Evolutionary conservation across 2,329 filamentous ascomycete genomes (phyloP).

Genomic region (Trichoderma guizhouense): DNA sequence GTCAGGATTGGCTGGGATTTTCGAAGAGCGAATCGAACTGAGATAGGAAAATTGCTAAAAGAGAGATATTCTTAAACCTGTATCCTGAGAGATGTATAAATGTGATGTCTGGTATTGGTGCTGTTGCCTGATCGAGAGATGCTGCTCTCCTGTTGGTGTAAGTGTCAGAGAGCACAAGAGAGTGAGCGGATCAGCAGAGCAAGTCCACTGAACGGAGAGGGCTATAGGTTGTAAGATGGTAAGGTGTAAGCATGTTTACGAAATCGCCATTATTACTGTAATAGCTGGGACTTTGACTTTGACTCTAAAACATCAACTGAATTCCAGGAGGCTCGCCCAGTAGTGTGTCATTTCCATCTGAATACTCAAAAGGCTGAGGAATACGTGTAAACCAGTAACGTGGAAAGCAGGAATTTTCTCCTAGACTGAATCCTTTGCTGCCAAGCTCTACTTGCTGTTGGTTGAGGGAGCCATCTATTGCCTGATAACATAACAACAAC

Average conservation of each 20-base stretch:
- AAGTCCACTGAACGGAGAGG: neutral
- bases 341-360: neutral
- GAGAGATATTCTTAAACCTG: neutral
- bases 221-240: neutral
- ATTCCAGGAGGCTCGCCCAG: too few species aligned
- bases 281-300: neutral
- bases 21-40: neutral
- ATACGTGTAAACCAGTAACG: neutral
- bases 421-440: neutral
- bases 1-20: neutral
- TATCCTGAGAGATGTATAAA: neutral
- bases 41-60: neutral
- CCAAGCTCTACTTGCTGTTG: neutral
- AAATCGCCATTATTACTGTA: neutral
- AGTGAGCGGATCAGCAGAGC: neutral
- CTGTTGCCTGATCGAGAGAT: neutral
- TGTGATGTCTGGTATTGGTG: neutral
- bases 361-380: neutral
- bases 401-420: neutral
- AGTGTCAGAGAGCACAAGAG: neutral
- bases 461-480: neutral
- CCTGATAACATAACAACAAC: neutral
- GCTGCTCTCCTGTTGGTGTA: neutral
- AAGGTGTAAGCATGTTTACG: neutral
- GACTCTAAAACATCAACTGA: neutral